Percentiles rank a stretch among this genome's conserved stretches.
These are phyloP conservation scores for Macaranga tanarius DNA, from an alignment of 441 rosid species.

Conservation along the genomic window DNA sequence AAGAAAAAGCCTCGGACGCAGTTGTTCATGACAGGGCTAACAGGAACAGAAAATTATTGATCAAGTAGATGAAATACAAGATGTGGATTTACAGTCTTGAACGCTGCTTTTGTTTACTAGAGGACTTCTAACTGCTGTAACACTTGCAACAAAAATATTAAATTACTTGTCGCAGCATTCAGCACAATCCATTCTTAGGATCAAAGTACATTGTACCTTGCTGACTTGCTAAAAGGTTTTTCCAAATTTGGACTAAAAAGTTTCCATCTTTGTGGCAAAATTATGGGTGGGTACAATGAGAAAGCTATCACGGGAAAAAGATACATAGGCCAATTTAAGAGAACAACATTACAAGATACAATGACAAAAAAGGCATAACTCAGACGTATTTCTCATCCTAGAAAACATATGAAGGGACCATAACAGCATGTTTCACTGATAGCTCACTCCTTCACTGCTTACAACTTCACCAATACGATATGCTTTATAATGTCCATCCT, in stretches of 20 bases:
- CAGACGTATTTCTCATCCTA: background rate
- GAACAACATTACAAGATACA: background rate
- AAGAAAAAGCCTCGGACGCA: too few species aligned
- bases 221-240: background rate
- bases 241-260: background rate
- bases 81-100: too few species aligned
- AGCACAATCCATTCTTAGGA: too few species aligned
- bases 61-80: too few species aligned
- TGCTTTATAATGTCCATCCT: conserved; percentile 43
- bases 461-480: conserved; percentile 73
- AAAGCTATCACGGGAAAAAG: background rate
- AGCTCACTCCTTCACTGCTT: conserved; percentile 64
- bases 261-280: background rate
- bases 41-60: too few species aligned
- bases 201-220: too few species aligned
- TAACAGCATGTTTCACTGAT: conserved; percentile 25
- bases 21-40: too few species aligned
- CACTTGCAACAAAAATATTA: too few species aligned
- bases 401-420: background rate
- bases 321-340: background rate
- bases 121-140: too few species aligned
- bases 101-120: too few species aligned
- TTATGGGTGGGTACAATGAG: background rate
- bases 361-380: background rate
- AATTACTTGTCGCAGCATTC: too few species aligned